Conservation (phyloP, 2,329 filamentous ascomycete genomes). For the Pyricularia grisea region DNA sequence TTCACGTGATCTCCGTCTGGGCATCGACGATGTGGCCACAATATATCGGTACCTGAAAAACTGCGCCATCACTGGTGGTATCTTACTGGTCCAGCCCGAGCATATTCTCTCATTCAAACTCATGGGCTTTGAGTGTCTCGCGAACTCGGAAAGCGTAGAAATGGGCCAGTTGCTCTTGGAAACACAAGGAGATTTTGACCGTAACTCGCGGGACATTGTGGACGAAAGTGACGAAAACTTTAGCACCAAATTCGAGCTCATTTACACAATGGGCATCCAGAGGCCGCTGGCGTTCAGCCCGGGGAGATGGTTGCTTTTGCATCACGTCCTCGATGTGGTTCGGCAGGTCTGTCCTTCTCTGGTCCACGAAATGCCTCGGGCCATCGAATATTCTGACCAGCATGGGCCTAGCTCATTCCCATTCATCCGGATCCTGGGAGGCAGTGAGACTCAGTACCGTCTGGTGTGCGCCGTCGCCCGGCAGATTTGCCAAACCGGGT, state of each 20-base stretch:
- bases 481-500: slow-evolving; percentile 31
- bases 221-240: slow-evolving; percentile 60
- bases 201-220: slow-evolving; percentile 42
- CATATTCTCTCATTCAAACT: slow-evolving; percentile 55
- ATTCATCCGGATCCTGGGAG: slow-evolving; percentile 34
- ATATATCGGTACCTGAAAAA: slow-evolving; percentile 30
- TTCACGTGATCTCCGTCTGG: slow-evolving; percentile 31
- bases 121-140: slow-evolving; percentile 40
- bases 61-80: slow-evolving; percentile 38
- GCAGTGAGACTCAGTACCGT: slow-evolving; percentile 13
- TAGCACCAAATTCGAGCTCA: slow-evolving; percentile 47
- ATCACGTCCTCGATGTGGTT: slow-evolving; percentile 34
- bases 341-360: slow-evolving; percentile 13
- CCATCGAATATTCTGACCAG: slow-evolving; percentile 30
- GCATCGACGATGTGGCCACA: slow-evolving; percentile 15
- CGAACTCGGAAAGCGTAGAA: background rate
- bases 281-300: slow-evolving; percentile 39
- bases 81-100: slow-evolving; percentile 54
- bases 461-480: slow-evolving; percentile 24
- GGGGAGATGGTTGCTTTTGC: slow-evolving; percentile 45
- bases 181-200: slow-evolving; percentile 14
- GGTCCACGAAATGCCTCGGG: slow-evolving; percentile 19
- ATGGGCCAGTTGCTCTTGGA: background rate
- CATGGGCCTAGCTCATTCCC: slow-evolving; percentile 30
- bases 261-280: slow-evolving; percentile 52